Conservation (phyloP, 2,329 filamentous ascomycete genomes). For the Conoideocrella luteorostrata region DNA sequence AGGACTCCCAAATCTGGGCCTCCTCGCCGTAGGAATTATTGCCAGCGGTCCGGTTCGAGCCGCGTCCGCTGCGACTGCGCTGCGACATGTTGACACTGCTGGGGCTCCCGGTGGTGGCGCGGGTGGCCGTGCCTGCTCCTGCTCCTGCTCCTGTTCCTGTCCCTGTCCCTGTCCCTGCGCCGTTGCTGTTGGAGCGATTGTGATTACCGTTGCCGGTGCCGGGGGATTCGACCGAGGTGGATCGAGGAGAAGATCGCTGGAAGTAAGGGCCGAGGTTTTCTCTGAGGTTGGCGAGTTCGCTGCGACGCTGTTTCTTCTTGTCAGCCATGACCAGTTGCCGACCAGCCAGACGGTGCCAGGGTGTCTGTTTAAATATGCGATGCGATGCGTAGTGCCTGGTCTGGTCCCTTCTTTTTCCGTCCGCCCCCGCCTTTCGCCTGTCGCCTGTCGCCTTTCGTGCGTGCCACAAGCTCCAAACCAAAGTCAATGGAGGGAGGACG, state of each 20-base stretch:
- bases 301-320: constrained; percentile 24
- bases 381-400: no score
- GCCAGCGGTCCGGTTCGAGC: constrained; percentile 37
- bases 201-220: constrained; percentile 11
- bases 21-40: constrained; percentile 35
- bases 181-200: constrained; percentile 11
- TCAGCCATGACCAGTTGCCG: constrained; percentile 25
- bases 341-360: not conserved
- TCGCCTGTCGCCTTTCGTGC: no score
- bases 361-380: no score
- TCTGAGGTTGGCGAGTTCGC: constrained; percentile 26
- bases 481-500: no score
- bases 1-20: constrained; percentile 35
- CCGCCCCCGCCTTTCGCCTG: no score
- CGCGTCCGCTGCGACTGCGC: constrained; percentile 37
- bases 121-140: no score
- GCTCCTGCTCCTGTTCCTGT: no score
- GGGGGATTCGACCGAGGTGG: constrained; percentile 2
- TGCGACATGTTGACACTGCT: constrained; percentile 30
- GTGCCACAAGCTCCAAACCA: no score
- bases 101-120: constrained; percentile 1
- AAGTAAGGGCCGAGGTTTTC: constrained; percentile 29
- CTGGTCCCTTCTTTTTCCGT: not conserved
- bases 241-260: constrained; percentile 18
- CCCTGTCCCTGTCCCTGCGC: no score